Evolutionary conservation across 2,329 filamentous ascomycete species (phyloP), one percentile per base, ranked within the genome.

Genomic region (Nemania sp.): DNA sequence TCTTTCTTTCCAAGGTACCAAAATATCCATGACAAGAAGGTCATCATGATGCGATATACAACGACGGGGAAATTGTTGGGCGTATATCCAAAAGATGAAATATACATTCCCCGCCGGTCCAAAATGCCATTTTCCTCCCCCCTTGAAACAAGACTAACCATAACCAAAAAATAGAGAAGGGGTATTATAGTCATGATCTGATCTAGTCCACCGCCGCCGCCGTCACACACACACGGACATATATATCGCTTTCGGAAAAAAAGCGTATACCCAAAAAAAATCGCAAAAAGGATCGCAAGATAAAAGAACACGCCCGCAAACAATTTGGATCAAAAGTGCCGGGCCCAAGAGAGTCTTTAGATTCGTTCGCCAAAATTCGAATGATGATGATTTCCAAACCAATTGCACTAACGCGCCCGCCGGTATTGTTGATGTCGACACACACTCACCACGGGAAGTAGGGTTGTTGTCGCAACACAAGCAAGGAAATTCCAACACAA

Each of bases 191-290:
- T 49, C 47, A 36, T 40, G 31, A 43, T 42, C 41, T 31, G 40
- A 51, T 54, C 57, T 54, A 59, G 23, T 34, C 40, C 43, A 40
- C 42, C 37, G n/a, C n/a, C n/a, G n/a, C n/a, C n/a, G n/a, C n/a
- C n/a, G n/a, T n/a, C n/a, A 51, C 34, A 34, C 28, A 4, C 28
- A n/a, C 28, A 31, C 28, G 12, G 6, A 31, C 37, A 37, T 3
- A 43, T 59, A 44, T 56, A 56, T 51, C 41, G 49, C 56, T 54
- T 47, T 33, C 39, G 7, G 31, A 20, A 12, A 14, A 30, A 46
- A 45, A 43, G 24, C 22, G 30, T 28, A 31, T 30, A 26, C 22
- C 22, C 7, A 19, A 26, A 23, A 45, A 41, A n/a, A 34, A 41
- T 52, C n/a, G n/a, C n/a, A n/a, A n/a, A n/a, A n/a, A n/a, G n/a